Evolutionary conservation across 495 filamentous ascomycete species (phyloP).

Genomic region (Talaromyces nanjingensis): DNA sequence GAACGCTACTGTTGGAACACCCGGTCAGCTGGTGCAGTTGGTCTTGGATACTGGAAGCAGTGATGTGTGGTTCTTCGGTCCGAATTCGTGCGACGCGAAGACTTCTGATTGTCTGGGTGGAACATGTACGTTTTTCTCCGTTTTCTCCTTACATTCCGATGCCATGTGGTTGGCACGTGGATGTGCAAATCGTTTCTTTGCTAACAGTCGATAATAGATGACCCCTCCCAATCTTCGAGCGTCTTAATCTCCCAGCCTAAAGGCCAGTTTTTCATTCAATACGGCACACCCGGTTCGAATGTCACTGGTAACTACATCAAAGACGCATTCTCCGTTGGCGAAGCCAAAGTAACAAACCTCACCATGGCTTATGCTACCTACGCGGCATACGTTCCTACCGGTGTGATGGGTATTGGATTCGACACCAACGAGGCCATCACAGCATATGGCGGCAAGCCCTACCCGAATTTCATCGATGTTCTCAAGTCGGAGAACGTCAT

Average conservation of each 20-base stretch:
- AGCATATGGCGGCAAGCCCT: slow-evolving; percentile 45
- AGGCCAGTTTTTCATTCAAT: slow-evolving; percentile 63
- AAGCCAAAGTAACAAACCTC: slow-evolving; percentile 41
- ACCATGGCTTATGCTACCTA: slow-evolving; percentile 67
- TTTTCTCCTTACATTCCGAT: background rate
- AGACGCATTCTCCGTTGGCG: slow-evolving; percentile 56
- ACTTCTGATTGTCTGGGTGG: slow-evolving; percentile 6
- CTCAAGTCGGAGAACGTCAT: slow-evolving; percentile 56
- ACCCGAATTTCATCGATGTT: slow-evolving; percentile 58
- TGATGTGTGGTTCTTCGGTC: slow-evolving; percentile 59
- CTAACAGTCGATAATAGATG: background rate
- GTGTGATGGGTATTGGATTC: slow-evolving; percentile 74
- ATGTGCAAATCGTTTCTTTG: background rate
- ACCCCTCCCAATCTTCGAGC: slow-evolving; percentile 4
- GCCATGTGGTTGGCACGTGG: slow-evolving; percentile 4
- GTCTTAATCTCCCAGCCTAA: background rate
- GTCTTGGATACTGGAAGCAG: slow-evolving; percentile 69
- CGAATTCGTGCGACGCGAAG: slow-evolving; percentile 4
- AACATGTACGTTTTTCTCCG: slow-evolving; percentile 1
- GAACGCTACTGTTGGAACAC: slow-evolving; percentile 58
- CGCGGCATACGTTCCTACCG: slow-evolving; percentile 33
- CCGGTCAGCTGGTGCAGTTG: slow-evolving; percentile 44
- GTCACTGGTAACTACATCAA: slow-evolving; percentile 65
- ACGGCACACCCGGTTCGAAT: slow-evolving; percentile 61
- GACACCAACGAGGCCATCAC: slow-evolving; percentile 61